Conservation (phyloP, 179 eudicot species). For the Silene noctiflora region DNA sequence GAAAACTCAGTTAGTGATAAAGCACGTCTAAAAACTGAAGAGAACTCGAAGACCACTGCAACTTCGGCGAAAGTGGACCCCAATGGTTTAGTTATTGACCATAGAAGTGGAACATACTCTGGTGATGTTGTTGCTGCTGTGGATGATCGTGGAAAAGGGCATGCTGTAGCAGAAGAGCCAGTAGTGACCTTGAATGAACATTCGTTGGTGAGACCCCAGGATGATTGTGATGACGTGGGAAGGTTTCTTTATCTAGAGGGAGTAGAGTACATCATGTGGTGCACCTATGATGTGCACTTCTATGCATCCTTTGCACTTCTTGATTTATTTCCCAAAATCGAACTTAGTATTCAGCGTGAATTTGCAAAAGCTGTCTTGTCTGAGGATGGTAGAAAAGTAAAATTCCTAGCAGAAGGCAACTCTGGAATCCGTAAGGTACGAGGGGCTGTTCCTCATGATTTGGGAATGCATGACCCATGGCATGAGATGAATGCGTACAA, state of each 20-base stretch:
- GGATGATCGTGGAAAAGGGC: constrained; percentile 26
- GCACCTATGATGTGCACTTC: constrained; percentile 97
- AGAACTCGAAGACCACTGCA: constrained; percentile 28
- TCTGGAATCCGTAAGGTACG: constrained; percentile 83
- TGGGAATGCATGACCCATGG: constrained; percentile 98
- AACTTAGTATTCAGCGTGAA: constrained; percentile 91
- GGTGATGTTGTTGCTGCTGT: constrained; percentile 14
- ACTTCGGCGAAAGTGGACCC: constrained; percentile 35
- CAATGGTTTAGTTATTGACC: constrained; percentile 29
- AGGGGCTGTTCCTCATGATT: constrained; percentile 97
- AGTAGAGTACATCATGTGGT: constrained; percentile 97
- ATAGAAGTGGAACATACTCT: constrained; percentile 25
- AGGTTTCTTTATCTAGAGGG: constrained; percentile 93
- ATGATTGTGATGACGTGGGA: constrained; percentile 71
- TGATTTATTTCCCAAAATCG: constrained; percentile 84
- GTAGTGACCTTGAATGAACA: constrained; percentile 8
- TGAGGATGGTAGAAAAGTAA: constrained; percentile 79
- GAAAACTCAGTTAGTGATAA: constrained; percentile 32
- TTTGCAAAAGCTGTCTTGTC: constrained; percentile 87
- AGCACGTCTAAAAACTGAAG: constrained; percentile 21
- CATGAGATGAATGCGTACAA: constrained; percentile 98
- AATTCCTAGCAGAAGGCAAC: constrained; percentile 82
- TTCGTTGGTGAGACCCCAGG: constrained; percentile 19
- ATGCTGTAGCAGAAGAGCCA: constrained; percentile 11
- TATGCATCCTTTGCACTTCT: constrained; percentile 97